Evolutionary conservation across 1,284 basidiomycete genomes (phyloP), one percentile per base, ranked within the genome.

Genomic region (Thelephora terrestris): DNA sequence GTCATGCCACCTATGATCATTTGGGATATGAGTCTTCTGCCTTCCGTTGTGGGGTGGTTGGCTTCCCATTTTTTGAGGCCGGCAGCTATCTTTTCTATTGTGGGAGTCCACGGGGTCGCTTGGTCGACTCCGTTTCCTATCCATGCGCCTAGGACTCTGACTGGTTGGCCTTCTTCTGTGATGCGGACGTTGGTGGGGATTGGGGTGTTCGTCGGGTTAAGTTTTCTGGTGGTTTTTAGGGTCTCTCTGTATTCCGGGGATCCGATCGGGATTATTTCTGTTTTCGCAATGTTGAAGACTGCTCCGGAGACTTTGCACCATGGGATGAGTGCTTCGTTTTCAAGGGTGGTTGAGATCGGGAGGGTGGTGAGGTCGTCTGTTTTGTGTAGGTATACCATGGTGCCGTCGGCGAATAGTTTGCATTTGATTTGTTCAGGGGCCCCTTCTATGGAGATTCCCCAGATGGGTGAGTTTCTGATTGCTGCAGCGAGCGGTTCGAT

Each of bases 401-500:
- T 51, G 40, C 48, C 47, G 24, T 51, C 50, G 4, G 47, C 47
- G 21, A 49, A 51, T 35, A 51, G 35, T 14, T 29, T 45, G 3
- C 43, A 34, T 17, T 48, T 27, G 6, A 51, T 9, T 7, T 36
- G 16, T 3, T 29, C n/a, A 7, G 3, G n/a, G 7, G 34, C 14
- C 18, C 47, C 50, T 7, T 37, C 18, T 17, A 43, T n/a, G 16
- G 10, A 12, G 40, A 10, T 10, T 36, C 34, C 34, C n/a, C n/a
- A 20, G 6, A 70, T 56, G 2, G 50, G n/a, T 0, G 66, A 67
- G 1, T 55, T 48, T 16, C 66, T 16, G 0, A 69, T 49, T 29
- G 50, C 51, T 12, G 25, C 39, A 7, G 64, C 61, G 7, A 68
- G 55, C 0, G 65, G 60, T 52, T 68, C 64, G 1, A 69, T 67